Evolutionary conservation across 148 eudicot species (phyloP).

Genomic region (Cornus suecica): DNA sequence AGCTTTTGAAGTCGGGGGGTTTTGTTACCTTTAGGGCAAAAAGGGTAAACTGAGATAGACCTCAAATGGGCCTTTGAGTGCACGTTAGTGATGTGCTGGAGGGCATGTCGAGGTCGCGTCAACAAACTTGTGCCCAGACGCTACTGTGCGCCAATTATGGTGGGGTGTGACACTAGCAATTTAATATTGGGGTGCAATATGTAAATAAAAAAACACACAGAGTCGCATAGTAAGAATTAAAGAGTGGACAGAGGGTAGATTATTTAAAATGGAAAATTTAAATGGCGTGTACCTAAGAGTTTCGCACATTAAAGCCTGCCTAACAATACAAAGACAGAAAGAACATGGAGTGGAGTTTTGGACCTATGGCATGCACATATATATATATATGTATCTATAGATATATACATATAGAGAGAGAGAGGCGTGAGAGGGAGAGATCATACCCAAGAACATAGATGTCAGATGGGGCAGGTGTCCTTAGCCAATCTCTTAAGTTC

Average conservation of each 20-base stretch:
- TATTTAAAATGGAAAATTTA: not conserved
- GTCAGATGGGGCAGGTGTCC: slow-evolving; percentile 49
- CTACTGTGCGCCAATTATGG: not conserved
- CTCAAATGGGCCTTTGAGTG: not conserved
- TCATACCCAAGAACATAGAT: slow-evolving; percentile 70
- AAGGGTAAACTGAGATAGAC: not conserved
- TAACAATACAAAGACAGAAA: not conserved
- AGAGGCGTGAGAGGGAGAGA: not conserved
- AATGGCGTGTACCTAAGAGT: not conserved
- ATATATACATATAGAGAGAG: not conserved
- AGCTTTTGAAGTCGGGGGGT: not conserved
- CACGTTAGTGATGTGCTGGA: slow-evolving; percentile 9
- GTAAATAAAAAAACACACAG: too few relatives aligned
- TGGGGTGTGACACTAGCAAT: not conserved
- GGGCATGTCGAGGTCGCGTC: not conserved
- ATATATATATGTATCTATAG: not conserved
- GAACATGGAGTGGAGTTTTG: not conserved
- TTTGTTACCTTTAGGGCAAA: not conserved
- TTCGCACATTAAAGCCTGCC: not conserved
- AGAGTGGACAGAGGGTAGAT: not conserved
- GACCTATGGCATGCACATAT: not conserved
- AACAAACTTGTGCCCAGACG: not conserved
- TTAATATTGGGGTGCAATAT: too few relatives aligned
- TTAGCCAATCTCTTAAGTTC: slow-evolving; percentile 52
- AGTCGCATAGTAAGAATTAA: too few relatives aligned